Conservation (phyloP, 2,329 filamentous ascomycete species). For the Venturia aucupariae region DNA sequence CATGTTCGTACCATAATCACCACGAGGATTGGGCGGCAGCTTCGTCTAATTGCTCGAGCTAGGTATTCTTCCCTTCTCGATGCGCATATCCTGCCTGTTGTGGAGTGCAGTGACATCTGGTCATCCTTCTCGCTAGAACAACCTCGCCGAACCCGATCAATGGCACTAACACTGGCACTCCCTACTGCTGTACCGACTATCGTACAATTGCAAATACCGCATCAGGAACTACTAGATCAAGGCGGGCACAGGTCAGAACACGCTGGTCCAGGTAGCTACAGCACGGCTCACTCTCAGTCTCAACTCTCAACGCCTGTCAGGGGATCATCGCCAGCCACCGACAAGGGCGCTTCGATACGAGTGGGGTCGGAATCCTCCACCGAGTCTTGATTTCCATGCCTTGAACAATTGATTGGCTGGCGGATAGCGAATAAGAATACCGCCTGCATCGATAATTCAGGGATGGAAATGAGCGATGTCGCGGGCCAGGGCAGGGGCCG, state of each 20-base stretch:
- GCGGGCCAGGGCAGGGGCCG: neutral
- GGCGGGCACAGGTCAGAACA: neutral
- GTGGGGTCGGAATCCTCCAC: neutral
- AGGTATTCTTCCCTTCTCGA: neutral
- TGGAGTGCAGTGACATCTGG: neutral
- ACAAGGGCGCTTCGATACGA: slow-evolving; percentile 1
- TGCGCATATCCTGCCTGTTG: neutral
- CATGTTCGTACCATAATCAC: neutral
- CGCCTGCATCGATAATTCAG: neutral
- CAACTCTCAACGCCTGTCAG: neutral
- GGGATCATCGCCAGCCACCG: neutral
- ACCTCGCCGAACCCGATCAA: neutral
- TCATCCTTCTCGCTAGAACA: neutral
- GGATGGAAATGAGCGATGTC: neutral
- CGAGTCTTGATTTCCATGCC: neutral
- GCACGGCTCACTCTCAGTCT: neutral
- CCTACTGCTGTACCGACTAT: no score
- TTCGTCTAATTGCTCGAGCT: no score
- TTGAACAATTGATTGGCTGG: neutral
- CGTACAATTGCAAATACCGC: neutral
- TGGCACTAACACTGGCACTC: neutral
- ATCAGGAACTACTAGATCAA: neutral
- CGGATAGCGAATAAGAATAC: neutral
- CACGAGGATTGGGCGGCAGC: neutral
- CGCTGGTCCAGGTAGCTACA: no score